Base-by-base conservation (phyloP, 2,329 filamentous ascomycete genomes). In the Phyllosticta ampelicida region DNA sequence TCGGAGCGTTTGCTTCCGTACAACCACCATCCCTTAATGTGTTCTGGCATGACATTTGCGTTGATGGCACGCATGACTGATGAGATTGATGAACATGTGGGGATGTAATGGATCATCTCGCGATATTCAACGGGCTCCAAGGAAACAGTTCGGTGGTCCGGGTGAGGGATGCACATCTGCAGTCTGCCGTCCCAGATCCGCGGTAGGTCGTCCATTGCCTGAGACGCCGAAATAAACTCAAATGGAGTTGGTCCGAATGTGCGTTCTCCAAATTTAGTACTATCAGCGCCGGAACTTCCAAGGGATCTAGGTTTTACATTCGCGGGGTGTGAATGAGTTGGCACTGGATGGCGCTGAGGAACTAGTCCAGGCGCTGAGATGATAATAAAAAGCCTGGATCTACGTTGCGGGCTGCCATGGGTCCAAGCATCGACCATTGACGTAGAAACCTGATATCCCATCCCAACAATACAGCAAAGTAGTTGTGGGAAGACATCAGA, bases 391-490 rank as follows among this genome's bases (percentile, higher is more conserved):
- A 92, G 75, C 6, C 89, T 78, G 2, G 78, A 80, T 4, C 89
- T 80, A 2, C 72, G 74, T 66, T 94, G 88, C 0, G 83, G 74
- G 1, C 84, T 82, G 0, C 87, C 86, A 62, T 80, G 83, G 0
- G 80, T 81, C 77, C 86, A 89, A 0, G 87, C 80, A 62, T 90
- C 87, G 19, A 88, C 74, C 0, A 86, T 75, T 58, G 84, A 82
- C 44, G 88, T 78, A 48, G 86, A 81, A 0, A 83, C 75, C 65
- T 95, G 89, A 63, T 94, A 95, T 0, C 88, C 89, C 62, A 94
- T 76, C 0, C 85, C 86, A 0, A 92, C 85, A 0, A 94, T 72
- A 0, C 84, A 79, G 61, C 86, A 87, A 9, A 94, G 76, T 0
- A 94, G 74, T 63, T 91, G 87, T 1, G 84, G 84, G 55, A 91